A percentile compares a stretch with the other conserved stretches of the same genome.
These are phyloP conservation scores for Saccharum hybrid DNA, from an alignment of 202 grass and related monocot species.

Conservation along the genomic window DNA sequence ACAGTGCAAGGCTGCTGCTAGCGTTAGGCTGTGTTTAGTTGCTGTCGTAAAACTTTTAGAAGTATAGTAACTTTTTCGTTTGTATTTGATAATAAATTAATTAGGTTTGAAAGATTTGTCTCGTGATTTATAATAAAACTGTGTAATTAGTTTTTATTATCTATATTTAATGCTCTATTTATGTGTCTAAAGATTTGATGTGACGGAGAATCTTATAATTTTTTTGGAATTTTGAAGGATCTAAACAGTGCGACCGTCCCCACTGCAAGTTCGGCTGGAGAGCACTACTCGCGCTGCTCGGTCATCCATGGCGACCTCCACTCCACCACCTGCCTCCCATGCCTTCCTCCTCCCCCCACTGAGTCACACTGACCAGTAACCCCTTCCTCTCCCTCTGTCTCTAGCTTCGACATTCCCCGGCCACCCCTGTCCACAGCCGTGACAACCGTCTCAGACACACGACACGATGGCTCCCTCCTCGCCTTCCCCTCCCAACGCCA, in stretches of 20 bases:
- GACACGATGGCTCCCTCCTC: conserved; percentile 5
- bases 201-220: too few species aligned
- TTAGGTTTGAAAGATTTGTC: too few species aligned
- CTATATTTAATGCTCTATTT: too few species aligned
- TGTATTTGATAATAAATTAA: too few species aligned
- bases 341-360: neutral
- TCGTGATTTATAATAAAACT: too few species aligned
- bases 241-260: conserved; percentile 14
- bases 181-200: too few species aligned
- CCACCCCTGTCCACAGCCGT: neutral
- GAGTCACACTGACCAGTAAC: neutral
- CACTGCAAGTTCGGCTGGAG: conserved; percentile 49
- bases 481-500: too few species aligned
- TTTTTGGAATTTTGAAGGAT: too few species aligned
- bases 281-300: conserved; percentile 12
- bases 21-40: neutral
- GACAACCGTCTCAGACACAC: too few species aligned
- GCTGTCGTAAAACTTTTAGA: too few species aligned
- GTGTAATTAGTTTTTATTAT: too few species aligned
- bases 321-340: conserved; percentile 4
- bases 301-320: conserved; percentile 8
- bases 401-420: conserved; percentile 1
- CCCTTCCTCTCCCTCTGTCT: neutral
- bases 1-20: neutral
- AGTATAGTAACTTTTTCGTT: too few species aligned